These are phyloP conservation scores for Trametes elegans DNA, from an alignment of 768 basidiomycete genomes.

Conservation along the genomic window DNA sequence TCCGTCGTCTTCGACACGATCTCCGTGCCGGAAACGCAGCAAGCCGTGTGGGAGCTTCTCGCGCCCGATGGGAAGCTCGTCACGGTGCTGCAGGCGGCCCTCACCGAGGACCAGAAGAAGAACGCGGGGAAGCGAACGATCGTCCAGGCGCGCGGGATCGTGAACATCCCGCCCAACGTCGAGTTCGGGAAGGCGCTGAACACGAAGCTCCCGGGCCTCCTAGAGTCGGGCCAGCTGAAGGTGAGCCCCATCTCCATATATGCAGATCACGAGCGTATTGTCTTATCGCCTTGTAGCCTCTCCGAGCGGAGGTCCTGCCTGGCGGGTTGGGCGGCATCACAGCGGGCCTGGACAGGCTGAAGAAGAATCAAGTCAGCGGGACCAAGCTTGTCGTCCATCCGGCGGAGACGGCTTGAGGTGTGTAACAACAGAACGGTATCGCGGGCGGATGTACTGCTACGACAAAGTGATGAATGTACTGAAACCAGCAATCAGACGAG, in stretches of 20 bases:
- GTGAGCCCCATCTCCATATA: constrained; percentile 1
- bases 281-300: constrained; percentile 16
- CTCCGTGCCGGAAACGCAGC: constrained; percentile 21
- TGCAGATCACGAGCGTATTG: too few species aligned
- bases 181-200: constrained; percentile 22
- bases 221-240: constrained; percentile 23
- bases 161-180: constrained; percentile 5
- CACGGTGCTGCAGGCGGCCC: background rate
- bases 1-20: constrained; percentile 23
- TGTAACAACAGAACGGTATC: too few species aligned
- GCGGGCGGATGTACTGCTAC: too few species aligned
- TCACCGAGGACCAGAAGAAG: constrained; percentile 2
- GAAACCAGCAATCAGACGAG: too few species aligned
- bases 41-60: constrained; percentile 20
- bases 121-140: constrained; percentile 43
- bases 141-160: constrained; percentile 39
- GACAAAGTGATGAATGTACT: too few species aligned
- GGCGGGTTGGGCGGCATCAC: constrained; percentile 22
- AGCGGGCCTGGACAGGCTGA: constrained; percentile 18
- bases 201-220: constrained; percentile 15
- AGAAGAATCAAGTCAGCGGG: constrained; percentile 14
- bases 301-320: constrained; percentile 23
- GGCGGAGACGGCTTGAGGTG: background rate
- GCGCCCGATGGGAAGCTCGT: constrained; percentile 22
- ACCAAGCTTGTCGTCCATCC: constrained; percentile 26